Conservation (phyloP, 176 grass and related monocot species). For the Microstegium vimineum region DNA sequence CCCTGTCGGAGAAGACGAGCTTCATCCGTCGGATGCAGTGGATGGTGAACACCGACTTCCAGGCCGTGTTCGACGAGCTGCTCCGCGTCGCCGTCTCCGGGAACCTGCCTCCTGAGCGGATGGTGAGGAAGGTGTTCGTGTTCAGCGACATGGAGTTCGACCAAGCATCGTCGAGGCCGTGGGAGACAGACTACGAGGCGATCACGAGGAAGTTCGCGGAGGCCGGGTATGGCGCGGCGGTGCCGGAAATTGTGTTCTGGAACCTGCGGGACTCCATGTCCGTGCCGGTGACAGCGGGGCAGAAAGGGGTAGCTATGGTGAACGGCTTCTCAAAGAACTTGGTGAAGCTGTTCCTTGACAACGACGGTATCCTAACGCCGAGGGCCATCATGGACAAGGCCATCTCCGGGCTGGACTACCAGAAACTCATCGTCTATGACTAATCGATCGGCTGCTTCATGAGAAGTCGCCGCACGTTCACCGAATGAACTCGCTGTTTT, state of each 20-base stretch:
- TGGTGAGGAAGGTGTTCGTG: constrained; percentile 62
- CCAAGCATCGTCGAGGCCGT: constrained; percentile 38
- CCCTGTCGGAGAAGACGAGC: constrained; percentile 19
- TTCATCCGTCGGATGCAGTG: constrained; percentile 49
- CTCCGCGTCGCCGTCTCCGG: not conserved
- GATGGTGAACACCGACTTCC: constrained; percentile 26
- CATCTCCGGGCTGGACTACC: constrained; percentile 43
- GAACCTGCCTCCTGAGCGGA: constrained; percentile 38
- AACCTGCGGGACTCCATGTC: constrained; percentile 54
- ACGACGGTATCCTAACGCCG: constrained; percentile 35
- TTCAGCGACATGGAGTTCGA: constrained; percentile 99
- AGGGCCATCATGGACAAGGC: constrained; percentile 52
- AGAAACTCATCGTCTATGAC: constrained; percentile 40
- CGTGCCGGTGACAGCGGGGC: constrained; percentile 33
- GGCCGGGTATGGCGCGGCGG: constrained; percentile 46
- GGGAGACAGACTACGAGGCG: constrained; percentile 82
- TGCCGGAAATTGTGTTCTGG: constrained; percentile 78
- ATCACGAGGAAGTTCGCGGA: constrained; percentile 49
- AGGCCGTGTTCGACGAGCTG: constrained; percentile 56
- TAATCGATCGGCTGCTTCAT: not conserved
- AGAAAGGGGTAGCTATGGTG: constrained; percentile 68
- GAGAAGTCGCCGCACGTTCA: too few species aligned
- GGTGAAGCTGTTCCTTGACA: constrained; percentile 60
- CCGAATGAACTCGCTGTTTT: too few species aligned
- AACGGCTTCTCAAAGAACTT: constrained; percentile 81